phyloP scores from a whole-genome alignment of 2,329 filamentous ascomycete genomes.

The Phialophora macrospora region DNA sequence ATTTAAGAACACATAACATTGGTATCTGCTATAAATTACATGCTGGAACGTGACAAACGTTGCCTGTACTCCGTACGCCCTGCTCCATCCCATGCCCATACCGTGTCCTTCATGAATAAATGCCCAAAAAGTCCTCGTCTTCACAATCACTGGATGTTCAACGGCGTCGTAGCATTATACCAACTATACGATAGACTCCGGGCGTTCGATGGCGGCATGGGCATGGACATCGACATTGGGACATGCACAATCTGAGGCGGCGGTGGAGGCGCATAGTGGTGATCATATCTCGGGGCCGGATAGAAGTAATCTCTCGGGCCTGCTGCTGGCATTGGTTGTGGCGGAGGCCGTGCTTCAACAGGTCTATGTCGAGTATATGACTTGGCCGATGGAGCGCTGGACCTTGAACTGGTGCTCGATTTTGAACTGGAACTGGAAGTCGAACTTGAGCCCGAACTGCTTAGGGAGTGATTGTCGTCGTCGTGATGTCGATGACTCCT shows the following conservation, averaged over 20 bases:
- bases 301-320: conserved; percentile 2
- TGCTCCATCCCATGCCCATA: background rate
- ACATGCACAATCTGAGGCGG: background rate
- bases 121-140: background rate
- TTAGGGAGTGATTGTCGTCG: conserved; percentile 4
- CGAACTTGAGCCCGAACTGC: conserved; percentile 11
- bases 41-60: background rate
- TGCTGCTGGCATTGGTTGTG: background rate
- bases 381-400: conserved; percentile 3
- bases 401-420: conserved; percentile 2
- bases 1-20: background rate
- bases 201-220: conserved; percentile 10
- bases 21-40: background rate
- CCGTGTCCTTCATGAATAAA: background rate
- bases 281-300: conserved; percentile 5
- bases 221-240: conserved; percentile 6
- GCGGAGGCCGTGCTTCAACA: background rate
- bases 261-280: conserved; percentile 1
- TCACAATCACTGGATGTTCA: conserved; percentile 24
- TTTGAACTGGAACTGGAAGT: conserved; percentile 9
- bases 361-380: conserved; percentile 13
- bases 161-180: conserved; percentile 36
- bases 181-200: conserved; percentile 34
- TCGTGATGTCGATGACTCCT: conserved; percentile 8
- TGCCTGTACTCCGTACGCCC: background rate